Base-by-base conservation (phyloP, 768 basidiomycete species). In the Tricholoma flavovirens region DNA sequence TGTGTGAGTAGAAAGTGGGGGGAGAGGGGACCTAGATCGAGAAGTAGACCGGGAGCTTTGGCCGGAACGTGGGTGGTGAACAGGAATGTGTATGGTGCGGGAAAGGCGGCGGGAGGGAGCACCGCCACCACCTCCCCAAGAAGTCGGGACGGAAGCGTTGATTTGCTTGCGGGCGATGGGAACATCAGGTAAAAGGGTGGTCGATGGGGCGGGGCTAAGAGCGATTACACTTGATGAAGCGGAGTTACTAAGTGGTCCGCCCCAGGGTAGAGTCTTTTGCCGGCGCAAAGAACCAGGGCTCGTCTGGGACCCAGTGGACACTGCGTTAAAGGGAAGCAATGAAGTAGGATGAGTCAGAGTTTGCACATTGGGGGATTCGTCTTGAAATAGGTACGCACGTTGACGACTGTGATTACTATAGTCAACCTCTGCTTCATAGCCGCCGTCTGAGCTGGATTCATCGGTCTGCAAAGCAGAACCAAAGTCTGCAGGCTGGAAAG, bases 1-100 rank as follows among this genome's bases (percentile, higher is more conserved):
- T 59, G 77, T 71, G 70, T 86, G 86, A 3, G 78, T 79, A 54
- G 84, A 78, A 55, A 81, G 64, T 36, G 85, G 82, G 9, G 93
- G 93, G 53, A 97, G 78, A 1, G 94, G 95, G 0, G 97, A 98
- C 40, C 94, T 83, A 5, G 96, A 98, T 46, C 95, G 87, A 54
- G 96, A 98, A 17, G 90, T 93, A 8, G 94, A 97, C 32, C 96
- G 88, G 19, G 96, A 98, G 66, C 87, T 90, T 61, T 88, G 85
- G 29, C 83, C 85, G 54, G 92, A 93, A 53, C 75, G 84, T 49
- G 83, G 75, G 17, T 84, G 78, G 24, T 82, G 82, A 38, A 78
- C 71, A 52, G 85, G 82, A 53, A 91, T 89, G 65, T 92, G 90
- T 56, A 92, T 88, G 2, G 87, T 83, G 59, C 90, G 86, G 22